A percentile compares a stretch with the other conserved stretches of the same genome.
phyloP scores from a whole-genome alignment of 2,329 filamentous ascomycete species.

The Neofusicoccum umdonicola region DNA sequence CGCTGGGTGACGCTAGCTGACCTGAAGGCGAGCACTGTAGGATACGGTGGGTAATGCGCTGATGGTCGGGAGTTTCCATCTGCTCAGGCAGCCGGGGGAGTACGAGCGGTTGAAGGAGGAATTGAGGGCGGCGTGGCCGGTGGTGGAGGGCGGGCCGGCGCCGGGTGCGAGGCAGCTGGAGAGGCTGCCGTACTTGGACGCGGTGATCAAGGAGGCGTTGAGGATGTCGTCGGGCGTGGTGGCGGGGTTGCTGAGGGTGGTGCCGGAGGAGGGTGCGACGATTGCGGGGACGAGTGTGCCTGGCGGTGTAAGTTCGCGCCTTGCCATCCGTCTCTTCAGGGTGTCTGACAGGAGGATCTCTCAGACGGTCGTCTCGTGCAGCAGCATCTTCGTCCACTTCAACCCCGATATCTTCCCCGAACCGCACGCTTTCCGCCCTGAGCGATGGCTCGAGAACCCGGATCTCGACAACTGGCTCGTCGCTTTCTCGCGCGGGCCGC shows the following conservation, averaged over 20 bases:
- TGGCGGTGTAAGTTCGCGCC: slow-evolving; percentile 22
- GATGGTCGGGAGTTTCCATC: slow-evolving; percentile 42
- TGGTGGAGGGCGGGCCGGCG: slow-evolving; percentile 35
- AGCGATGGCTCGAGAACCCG: slow-evolving; percentile 25
- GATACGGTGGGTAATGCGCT: slow-evolving; percentile 46
- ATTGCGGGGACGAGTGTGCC: slow-evolving; percentile 25
- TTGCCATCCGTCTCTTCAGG: too few species aligned
- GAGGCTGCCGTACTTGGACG: slow-evolving; percentile 33
- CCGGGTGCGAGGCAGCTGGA: slow-evolving; percentile 38
- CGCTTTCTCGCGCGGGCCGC: slow-evolving; percentile 31
- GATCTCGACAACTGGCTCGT: slow-evolving; percentile 28
- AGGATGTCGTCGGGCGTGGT: slow-evolving; percentile 36
- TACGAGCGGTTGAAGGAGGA: slow-evolving; percentile 39
- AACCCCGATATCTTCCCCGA: slow-evolving; percentile 32
- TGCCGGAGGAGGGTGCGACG: slow-evolving; percentile 25
- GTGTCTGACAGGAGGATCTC: background rate
- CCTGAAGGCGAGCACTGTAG: too few species aligned
- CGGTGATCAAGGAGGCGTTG: slow-evolving; percentile 43
- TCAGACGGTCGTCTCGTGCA: slow-evolving; percentile 28
- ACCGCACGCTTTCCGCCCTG: slow-evolving; percentile 19
- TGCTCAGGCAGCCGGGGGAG: slow-evolving; percentile 36
- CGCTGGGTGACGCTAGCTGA: too few species aligned
- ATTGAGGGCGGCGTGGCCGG: slow-evolving; percentile 39
- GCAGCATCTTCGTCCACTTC: slow-evolving; percentile 25
- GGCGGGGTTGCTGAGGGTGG: slow-evolving; percentile 26